These are phyloP conservation scores for Pterocarpus santalinus DNA, from an alignment of 306 rosid species.

Conservation along the genomic window DNA sequence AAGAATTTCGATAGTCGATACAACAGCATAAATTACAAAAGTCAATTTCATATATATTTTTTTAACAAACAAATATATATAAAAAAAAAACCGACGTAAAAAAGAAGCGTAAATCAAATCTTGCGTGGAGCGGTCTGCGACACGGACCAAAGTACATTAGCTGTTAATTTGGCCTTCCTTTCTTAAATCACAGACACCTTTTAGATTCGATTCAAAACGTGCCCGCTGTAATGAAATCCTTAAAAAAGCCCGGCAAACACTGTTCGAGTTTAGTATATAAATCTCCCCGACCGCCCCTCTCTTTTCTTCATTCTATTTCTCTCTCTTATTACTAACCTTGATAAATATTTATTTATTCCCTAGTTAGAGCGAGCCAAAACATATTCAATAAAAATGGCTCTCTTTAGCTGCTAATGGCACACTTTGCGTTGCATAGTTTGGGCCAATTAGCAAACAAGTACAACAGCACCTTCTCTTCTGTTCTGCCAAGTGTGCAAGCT, in stretches of 20 bases:
- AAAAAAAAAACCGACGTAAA: too few relatives aligned
- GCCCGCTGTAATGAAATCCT: slow-evolving; percentile 31
- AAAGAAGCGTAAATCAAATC: too few relatives aligned
- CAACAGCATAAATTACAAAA: too few relatives aligned
- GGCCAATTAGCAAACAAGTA: too few relatives aligned
- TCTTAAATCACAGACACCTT: not conserved
- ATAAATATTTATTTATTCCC: not conserved
- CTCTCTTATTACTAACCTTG: not conserved
- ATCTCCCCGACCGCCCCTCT: not conserved
- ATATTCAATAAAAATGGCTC: slow-evolving; percentile 1
- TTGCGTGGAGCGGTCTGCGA: slow-evolving; percentile 23
- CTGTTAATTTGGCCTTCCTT: not conserved
- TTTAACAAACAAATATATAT: too few relatives aligned
- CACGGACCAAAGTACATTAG: not conserved
- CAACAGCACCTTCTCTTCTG: too few relatives aligned
- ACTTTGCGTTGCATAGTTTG: too few relatives aligned
- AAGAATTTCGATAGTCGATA: too few relatives aligned
- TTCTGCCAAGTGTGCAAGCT: not conserved
- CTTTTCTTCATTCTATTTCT: not conserved
- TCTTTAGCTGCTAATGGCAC: not conserved
- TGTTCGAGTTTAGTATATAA: not conserved
- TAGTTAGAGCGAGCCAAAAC: not conserved
- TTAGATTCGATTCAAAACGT: slow-evolving; percentile 24
- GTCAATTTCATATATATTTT: too few relatives aligned
- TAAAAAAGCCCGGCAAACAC: slow-evolving; percentile 50